A percentile compares a stretch with the other conserved stretches of the same genome.
Evolutionary conservation across 306 rosid species (phyloP).

Genomic region (Rosa rugosa): DNA sequence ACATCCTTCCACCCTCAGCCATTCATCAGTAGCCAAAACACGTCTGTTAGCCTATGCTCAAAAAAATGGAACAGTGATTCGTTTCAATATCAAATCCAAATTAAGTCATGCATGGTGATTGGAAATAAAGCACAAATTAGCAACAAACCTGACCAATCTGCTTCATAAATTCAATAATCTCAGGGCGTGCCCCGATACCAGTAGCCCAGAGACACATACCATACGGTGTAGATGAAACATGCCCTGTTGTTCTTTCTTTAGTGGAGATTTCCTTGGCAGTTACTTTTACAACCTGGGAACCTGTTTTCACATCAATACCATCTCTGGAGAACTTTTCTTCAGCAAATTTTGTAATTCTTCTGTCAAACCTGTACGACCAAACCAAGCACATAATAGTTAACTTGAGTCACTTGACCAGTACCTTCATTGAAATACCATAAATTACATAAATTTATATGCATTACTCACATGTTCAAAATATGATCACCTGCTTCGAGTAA

Average conservation of each 20-base stretch:
- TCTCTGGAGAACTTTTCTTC: conserved; percentile 72
- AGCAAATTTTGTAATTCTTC: conserved; percentile 74
- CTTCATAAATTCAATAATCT: conserved; percentile 67
- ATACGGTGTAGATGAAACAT: conserved; percentile 50
- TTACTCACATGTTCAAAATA: conserved; percentile 70
- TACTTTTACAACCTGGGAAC: conserved; percentile 65
- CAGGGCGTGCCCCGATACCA: conserved; percentile 70
- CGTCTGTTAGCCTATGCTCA: conserved; percentile 53
- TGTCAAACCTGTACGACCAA: conserved; percentile 61
- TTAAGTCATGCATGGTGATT: neutral
- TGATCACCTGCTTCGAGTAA: conserved; percentile 77
- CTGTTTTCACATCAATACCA: conserved; percentile 71
- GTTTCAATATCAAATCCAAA: neutral
- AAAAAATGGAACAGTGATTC: neutral
- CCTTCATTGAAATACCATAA: neutral
- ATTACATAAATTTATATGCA: neutral
- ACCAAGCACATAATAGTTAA: neutral
- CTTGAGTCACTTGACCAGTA: neutral
- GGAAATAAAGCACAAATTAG: neutral
- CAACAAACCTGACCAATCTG: conserved; percentile 75
- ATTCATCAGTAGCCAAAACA: conserved; percentile 65
- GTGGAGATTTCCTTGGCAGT: conserved; percentile 61
- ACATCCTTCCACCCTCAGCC: conserved; percentile 75
- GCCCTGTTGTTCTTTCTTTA: conserved; percentile 61
- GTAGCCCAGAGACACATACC: conserved; percentile 87